Conservation (phyloP, 371 early-diverging fungal species). For the Syncephalis fuscata region DNA sequence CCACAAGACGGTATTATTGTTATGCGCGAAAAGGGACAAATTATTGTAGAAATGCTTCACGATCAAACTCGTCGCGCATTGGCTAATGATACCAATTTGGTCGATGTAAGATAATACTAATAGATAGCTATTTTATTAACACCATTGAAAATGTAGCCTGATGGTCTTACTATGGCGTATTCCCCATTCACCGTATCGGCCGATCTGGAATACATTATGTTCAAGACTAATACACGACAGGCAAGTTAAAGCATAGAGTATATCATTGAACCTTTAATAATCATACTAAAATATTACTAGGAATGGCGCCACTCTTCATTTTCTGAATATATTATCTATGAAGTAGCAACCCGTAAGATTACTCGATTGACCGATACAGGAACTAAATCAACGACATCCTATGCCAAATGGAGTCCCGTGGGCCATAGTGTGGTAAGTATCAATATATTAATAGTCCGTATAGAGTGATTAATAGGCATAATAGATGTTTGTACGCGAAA, state of each 20-base stretch:
- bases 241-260: conserved; percentile 11
- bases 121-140: not conserved
- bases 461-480: not conserved
- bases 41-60: no score
- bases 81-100: not conserved
- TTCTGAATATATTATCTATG: conserved; percentile 63
- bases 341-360: conserved; percentile 27
- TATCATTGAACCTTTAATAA: not conserved
- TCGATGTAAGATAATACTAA: conserved; percentile 1
- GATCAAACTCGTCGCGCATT: not conserved
- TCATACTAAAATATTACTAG: conserved; percentile 9
- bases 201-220: conserved; percentile 58
- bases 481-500: conserved; percentile 66
- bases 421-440: conserved; percentile 46
- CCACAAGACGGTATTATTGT: no score
- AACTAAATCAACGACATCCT: conserved; percentile 22
- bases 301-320: conserved; percentile 74
- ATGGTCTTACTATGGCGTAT: not conserved
- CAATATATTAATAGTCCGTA: conserved; percentile 3
- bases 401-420: conserved; percentile 62
- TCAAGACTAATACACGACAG: conserved; percentile 41
- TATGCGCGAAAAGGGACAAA: no score
- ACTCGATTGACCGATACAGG: conserved; percentile 32
- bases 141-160: not conserved
- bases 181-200: conserved; percentile 29